Percentiles rank a stretch among this genome's conserved stretches.
Conservation (phyloP, 176 grass and related monocot species). For the Puya raimondii region DNA sequence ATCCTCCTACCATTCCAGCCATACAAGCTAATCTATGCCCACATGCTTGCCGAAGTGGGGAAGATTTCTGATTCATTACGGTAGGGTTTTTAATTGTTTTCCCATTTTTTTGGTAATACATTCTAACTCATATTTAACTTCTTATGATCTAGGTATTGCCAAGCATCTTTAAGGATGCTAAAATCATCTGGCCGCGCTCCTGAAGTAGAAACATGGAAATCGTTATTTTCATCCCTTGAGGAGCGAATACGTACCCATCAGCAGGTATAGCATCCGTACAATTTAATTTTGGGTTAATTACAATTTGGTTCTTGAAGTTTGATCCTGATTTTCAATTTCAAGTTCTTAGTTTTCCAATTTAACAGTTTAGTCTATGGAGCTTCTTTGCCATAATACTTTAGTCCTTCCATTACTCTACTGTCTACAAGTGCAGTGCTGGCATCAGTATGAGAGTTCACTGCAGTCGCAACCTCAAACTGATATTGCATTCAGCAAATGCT, state of each 20-base stretch:
- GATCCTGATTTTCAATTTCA: too few species aligned
- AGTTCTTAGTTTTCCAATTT: not conserved
- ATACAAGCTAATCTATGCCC: constrained; percentile 93
- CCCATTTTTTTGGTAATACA: constrained; percentile 6
- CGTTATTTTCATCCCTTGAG: constrained; percentile 70
- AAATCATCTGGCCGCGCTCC: constrained; percentile 74
- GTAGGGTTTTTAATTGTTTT: constrained; percentile 24
- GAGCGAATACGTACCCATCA: constrained; percentile 89
- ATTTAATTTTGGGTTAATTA: too few species aligned
- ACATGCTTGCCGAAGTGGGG: constrained; percentile 94
- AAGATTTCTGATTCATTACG: constrained; percentile 80
- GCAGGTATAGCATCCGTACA: constrained; percentile 40
- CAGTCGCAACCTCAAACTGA: too few species aligned
- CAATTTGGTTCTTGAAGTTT: too few species aligned
- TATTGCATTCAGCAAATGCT: too few species aligned
- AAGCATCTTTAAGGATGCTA: constrained; percentile 80
- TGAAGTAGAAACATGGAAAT: constrained; percentile 88
- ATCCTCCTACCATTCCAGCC: constrained; percentile 82
- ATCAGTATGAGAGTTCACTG: too few species aligned
- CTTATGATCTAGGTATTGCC: constrained; percentile 64
- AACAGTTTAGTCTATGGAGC: not conserved
- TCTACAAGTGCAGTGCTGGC: too few species aligned
- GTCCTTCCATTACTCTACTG: constrained; percentile 7
- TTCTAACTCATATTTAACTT: constrained; percentile 13
- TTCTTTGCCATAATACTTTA: constrained; percentile 6